Evolutionary conservation across 2,329 filamentous ascomycete genomes (phyloP).

Genomic region (Penicillium sp.): DNA sequence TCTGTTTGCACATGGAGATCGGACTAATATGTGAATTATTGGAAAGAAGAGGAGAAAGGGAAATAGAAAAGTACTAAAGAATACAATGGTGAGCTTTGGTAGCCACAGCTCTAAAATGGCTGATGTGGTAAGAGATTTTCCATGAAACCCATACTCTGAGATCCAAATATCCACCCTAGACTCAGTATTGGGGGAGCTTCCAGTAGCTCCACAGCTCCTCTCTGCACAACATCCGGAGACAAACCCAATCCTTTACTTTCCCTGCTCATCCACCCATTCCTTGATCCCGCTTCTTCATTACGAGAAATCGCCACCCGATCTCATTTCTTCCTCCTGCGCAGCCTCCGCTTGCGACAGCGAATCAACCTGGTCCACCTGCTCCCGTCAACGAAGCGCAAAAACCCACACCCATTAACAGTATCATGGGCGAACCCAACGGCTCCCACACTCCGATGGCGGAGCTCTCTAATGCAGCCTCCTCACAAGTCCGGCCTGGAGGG

Average conservation of each 20-base stretch:
- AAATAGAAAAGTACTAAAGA: neutral
- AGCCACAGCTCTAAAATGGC: conserved; percentile 12
- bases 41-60: neutral
- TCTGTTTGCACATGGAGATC: conserved; percentile 19
- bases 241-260: conserved; percentile 1
- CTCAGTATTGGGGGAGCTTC: conserved; percentile 6
- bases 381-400: neutral
- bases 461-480: conserved; percentile 49
- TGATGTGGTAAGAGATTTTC: conserved; percentile 17
- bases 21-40: neutral
- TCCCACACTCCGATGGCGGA: conserved; percentile 25
- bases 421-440: conserved; percentile 26
- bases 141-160: neutral
- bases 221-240: conserved; percentile 10
- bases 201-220: conserved; percentile 17
- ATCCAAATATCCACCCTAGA: neutral
- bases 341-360: neutral
- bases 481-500: conserved; percentile 63
- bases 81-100: neutral
- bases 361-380: neutral
- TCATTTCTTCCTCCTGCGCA: neutral
- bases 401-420: conserved; percentile 1
- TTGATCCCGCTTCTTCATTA: neutral
- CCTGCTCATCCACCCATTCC: neutral
- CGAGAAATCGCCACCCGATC: neutral